Evolutionary conservation across 2,329 filamentous ascomycete species (phyloP).

Genomic region (Ophiostoma australiae): DNA sequence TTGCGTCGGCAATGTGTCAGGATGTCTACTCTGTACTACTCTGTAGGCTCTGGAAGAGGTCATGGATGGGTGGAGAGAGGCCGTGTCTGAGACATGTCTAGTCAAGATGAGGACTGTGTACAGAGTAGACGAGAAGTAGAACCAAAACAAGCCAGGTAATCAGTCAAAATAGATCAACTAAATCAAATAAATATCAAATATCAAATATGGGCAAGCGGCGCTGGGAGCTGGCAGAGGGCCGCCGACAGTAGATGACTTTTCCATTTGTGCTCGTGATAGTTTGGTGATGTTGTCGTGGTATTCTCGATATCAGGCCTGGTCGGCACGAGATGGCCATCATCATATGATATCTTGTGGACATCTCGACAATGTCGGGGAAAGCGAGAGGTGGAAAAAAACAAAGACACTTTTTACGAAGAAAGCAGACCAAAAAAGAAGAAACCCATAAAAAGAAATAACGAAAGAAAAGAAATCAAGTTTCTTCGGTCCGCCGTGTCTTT

Average conservation of each 20-base stretch:
- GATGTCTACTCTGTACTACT: not conserved
- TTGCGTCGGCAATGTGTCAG: not conserved
- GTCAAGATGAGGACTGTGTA: not conserved
- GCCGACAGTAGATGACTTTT: not conserved
- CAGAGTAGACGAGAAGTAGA: not conserved
- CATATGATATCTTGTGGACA: too few species aligned
- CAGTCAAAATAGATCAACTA: not conserved
- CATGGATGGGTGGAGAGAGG: not conserved
- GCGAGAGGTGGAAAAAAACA: constrained; percentile 5
- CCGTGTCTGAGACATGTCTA: constrained; percentile 6
- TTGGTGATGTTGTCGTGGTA: not conserved
- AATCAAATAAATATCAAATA: not conserved
- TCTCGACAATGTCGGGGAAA: not conserved
- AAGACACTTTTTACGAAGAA: not conserved
- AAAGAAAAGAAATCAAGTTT: not conserved
- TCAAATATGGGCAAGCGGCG: too few species aligned
- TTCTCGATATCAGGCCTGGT: too few species aligned
- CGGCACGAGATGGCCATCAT: too few species aligned
- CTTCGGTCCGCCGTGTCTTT: constrained; percentile 4
- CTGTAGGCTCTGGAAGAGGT: too few species aligned
- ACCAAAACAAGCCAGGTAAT: not conserved
- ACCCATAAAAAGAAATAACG: too few species aligned
- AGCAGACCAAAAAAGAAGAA: not conserved
- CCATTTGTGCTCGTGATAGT: too few species aligned
- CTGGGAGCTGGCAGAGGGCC: not conserved